Percentiles rank a stretch among this genome's conserved stretches.
These are phyloP conservation scores for Talaromyces borbonicus DNA, from an alignment of 495 filamentous ascomycete genomes.

Conservation along the genomic window DNA sequence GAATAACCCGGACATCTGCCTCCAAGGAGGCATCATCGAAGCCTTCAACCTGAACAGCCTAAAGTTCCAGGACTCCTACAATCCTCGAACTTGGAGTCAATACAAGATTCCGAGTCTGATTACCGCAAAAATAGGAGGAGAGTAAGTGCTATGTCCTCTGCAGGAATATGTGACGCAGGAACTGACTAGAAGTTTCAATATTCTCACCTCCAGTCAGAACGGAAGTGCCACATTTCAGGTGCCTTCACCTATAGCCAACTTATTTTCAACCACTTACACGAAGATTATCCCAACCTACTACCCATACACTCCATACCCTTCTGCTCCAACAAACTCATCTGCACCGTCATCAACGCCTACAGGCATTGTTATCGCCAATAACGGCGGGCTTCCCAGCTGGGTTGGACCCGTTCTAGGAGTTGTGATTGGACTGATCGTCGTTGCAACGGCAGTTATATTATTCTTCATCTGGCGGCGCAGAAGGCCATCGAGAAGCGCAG, in stretches of 20 bases:
- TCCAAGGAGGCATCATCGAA: slow-evolving; percentile 44
- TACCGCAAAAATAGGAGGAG: slow-evolving; percentile 49
- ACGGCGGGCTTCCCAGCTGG: slow-evolving; percentile 45
- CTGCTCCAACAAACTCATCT: slow-evolving; percentile 8
- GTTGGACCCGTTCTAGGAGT: slow-evolving; percentile 58
- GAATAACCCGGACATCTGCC: slow-evolving; percentile 25
- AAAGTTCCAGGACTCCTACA: slow-evolving; percentile 48
- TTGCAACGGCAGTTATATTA: slow-evolving; percentile 41
- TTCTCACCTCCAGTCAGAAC: slow-evolving; percentile 16
- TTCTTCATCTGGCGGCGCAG: slow-evolving; percentile 48
- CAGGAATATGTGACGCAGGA: too few relatives aligned
- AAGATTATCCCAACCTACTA: slow-evolving; percentile 47
- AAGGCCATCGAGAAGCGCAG: slow-evolving; percentile 17
- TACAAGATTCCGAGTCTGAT: slow-evolving; percentile 56
- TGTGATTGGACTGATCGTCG: slow-evolving; percentile 50
- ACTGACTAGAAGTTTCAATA: too few relatives aligned
- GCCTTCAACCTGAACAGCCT: slow-evolving; percentile 56
- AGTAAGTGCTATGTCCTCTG: slow-evolving; percentile 20
- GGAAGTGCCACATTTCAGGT: slow-evolving; percentile 51
- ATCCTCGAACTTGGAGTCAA: slow-evolving; percentile 44
- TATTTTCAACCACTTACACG: slow-evolving; percentile 50
- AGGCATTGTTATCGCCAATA: not conserved
- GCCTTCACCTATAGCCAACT: slow-evolving; percentile 41
- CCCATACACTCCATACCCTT: slow-evolving; percentile 39
- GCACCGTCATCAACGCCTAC: not conserved